phyloP scores from a whole-genome alignment of 176 grass and related monocot genomes.

The Oryza nivara region DNA sequence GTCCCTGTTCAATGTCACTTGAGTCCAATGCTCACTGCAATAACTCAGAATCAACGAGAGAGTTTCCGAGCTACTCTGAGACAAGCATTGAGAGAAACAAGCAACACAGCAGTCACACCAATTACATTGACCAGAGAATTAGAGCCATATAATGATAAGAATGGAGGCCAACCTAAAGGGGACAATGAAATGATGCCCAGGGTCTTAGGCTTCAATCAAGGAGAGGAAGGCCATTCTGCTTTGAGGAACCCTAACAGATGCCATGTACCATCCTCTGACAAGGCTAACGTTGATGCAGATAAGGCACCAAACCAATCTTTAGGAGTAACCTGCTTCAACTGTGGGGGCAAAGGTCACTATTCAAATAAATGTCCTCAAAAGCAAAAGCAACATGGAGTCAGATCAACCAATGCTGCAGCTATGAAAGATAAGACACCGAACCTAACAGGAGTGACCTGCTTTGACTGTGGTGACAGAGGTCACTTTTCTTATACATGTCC shows the following conservation, averaged over 20 bases:
- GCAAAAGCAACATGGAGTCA: too few relatives aligned
- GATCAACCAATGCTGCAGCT: too few relatives aligned
- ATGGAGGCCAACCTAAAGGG: not conserved
- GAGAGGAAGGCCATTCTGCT: not conserved
- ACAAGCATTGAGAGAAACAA: conserved; percentile 5
- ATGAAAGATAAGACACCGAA: too few relatives aligned
- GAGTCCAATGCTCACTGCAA: conserved; percentile 25
- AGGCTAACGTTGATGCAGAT: too few relatives aligned
- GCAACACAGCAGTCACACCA: not conserved
- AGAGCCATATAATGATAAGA: conserved; percentile 13
- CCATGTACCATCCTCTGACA: not conserved
- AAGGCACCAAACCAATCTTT: too few relatives aligned
- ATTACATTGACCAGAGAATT: not conserved
- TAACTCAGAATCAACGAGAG: conserved; percentile 31
- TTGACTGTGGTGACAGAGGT: too few relatives aligned
- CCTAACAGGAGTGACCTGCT: too few relatives aligned
- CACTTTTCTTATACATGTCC: too few relatives aligned
- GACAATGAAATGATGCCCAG: not conserved
- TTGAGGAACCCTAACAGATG: not conserved
- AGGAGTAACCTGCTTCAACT: too few relatives aligned
- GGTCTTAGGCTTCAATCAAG: not conserved
- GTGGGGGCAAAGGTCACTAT: too few relatives aligned
- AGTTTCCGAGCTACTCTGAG: not conserved
- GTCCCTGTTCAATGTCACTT: conserved; percentile 30
- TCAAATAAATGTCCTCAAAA: too few relatives aligned